phyloP scores from a whole-genome alignment of 2,329 filamentous ascomycete species.

The Coniella lustricola region DNA sequence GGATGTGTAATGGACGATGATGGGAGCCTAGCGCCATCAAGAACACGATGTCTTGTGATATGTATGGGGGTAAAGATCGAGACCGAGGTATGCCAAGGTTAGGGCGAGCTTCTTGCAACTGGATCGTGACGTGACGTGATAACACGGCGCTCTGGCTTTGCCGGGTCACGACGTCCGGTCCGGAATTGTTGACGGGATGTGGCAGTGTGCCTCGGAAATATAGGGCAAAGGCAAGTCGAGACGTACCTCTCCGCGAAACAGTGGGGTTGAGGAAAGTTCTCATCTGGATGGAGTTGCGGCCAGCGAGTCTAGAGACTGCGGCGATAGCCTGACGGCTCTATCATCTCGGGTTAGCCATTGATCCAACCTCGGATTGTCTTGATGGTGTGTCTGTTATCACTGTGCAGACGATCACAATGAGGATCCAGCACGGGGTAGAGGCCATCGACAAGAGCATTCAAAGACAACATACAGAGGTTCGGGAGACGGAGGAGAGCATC shows the following conservation, averaged over 20 bases:
- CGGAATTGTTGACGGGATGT: too few species aligned
- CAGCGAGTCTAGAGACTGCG: constrained; percentile 43
- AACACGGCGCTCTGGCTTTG: not conserved
- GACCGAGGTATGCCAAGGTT: too few species aligned
- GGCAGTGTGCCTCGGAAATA: too few species aligned
- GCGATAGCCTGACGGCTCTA: constrained; percentile 45
- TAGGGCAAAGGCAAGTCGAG: too few species aligned
- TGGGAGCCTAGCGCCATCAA: too few species aligned
- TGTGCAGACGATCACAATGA: not conserved
- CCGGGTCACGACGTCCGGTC: not conserved
- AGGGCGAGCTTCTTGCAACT: not conserved
- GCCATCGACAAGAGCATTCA: not conserved
- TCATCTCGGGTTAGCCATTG: too few species aligned
- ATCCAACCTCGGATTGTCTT: not conserved
- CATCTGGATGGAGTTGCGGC: constrained; percentile 40
- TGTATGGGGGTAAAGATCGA: too few species aligned
- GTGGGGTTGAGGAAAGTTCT: constrained; percentile 55
- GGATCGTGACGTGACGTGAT: constrained; percentile 12
- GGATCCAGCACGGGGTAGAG: not conserved
- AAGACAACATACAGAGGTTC: constrained; percentile 45
- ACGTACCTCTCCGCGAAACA: constrained; percentile 55
- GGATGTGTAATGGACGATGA: not conserved
- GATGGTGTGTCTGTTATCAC: constrained; percentile 7
- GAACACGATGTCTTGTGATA: too few species aligned
- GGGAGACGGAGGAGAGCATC: constrained; percentile 50